phyloP scores from a whole-genome alignment of 257 asterid genomes.

The Solanum pennellii region DNA sequence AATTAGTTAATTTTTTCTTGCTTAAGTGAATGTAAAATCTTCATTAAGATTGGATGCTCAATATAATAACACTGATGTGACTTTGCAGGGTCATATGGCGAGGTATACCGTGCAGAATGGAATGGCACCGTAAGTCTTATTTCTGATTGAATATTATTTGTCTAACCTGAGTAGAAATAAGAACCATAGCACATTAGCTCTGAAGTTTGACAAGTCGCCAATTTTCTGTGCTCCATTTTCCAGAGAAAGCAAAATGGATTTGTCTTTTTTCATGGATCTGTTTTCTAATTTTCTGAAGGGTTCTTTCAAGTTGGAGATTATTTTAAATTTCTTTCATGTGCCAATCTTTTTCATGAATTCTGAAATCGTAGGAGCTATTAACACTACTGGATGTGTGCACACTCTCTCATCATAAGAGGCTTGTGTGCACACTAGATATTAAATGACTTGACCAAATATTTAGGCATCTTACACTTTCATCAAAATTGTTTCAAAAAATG shows the following conservation, averaged over 20 bases:
- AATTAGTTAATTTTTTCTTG: not conserved
- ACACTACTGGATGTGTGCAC: not conserved
- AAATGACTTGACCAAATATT: not conserved
- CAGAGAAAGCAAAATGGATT: not conserved
- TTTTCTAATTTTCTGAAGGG: not conserved
- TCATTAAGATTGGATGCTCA: not conserved
- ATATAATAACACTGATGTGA: not conserved
- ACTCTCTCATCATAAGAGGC: not conserved
- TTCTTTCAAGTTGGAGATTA: not conserved
- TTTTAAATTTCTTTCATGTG: not conserved
- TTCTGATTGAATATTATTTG: not conserved
- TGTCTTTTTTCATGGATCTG: not conserved
- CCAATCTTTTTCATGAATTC: not conserved
- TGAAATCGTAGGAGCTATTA: not conserved
- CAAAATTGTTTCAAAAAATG: not conserved
- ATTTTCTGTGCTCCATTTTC: not conserved
- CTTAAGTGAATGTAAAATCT: not conserved
- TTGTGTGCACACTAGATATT: not conserved
- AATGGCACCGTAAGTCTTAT: conserved; percentile 73
- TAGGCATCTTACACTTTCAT: not conserved
- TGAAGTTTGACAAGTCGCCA: not conserved
- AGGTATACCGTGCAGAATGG: conserved; percentile 92
- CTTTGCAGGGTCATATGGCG: conserved; percentile 92
- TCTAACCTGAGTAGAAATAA: not conserved
- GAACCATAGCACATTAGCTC: not conserved